Percentiles rank a stretch among this genome's conserved stretches.
Conservation (phyloP, 495 filamentous ascomycete genomes). For the Amorphotheca resinae region DNA sequence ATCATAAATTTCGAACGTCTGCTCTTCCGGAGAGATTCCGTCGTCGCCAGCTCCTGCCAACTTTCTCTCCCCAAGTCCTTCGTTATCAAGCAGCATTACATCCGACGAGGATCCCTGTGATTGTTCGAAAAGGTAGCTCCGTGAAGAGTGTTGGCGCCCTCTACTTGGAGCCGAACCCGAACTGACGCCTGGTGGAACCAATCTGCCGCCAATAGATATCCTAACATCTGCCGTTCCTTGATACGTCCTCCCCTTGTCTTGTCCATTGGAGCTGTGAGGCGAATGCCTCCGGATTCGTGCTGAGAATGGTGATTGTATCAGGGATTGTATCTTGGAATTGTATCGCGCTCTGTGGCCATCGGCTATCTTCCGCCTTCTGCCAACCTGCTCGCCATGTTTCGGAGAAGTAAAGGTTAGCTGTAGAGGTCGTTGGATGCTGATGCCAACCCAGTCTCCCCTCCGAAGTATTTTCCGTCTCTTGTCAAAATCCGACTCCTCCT, state of each 20-base stretch:
- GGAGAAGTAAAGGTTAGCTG: slow-evolving; percentile 10
- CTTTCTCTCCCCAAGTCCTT: not conserved
- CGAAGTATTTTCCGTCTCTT: slow-evolving; percentile 15
- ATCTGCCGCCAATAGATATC: slow-evolving; percentile 17
- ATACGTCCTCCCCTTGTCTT: not conserved
- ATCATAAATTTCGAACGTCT: not conserved
- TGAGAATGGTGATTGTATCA: slow-evolving; percentile 6
- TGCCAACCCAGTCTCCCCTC: slow-evolving; percentile 19
- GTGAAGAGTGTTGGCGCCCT: not conserved
- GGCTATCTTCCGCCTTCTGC: slow-evolving; percentile 13
- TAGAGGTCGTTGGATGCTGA: slow-evolving; percentile 13
- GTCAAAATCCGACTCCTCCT: slow-evolving; percentile 5
- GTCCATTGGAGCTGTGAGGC: not conserved
- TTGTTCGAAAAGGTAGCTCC: not conserved
- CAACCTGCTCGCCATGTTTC: slow-evolving; percentile 11
- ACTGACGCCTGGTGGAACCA: slow-evolving; percentile 13
- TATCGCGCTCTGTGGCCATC: slow-evolving; percentile 11
- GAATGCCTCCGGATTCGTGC: not conserved
- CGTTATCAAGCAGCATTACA: slow-evolving; percentile 19
- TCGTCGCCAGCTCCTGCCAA: not conserved
- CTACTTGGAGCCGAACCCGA: slow-evolving; percentile 11
- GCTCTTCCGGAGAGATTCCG: not conserved
- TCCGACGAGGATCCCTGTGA: slow-evolving; percentile 11
- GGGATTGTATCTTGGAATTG: not conserved
- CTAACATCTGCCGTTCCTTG: slow-evolving; percentile 10